These are phyloP conservation scores for Arthroderma sp. DNA, from an alignment of 2,329 filamentous ascomycete species.

Conservation along the genomic window DNA sequence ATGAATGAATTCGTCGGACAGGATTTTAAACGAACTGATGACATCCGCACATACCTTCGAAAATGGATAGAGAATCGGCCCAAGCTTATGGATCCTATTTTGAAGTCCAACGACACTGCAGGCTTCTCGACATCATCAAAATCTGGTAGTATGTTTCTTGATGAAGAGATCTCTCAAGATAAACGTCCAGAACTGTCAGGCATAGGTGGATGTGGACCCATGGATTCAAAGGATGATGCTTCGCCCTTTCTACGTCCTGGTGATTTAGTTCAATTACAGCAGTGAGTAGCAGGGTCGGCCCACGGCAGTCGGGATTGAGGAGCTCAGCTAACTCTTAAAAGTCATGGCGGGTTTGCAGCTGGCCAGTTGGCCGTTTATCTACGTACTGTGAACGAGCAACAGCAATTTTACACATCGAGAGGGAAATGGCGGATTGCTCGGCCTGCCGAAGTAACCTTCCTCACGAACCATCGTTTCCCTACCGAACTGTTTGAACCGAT, in stretches of 20 bases:
- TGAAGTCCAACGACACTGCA: background rate
- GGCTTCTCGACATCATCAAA: background rate
- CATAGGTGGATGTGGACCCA: background rate
- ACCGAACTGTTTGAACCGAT: conserved; percentile 36
- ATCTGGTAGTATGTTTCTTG: conserved; percentile 12
- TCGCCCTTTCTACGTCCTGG: conserved; percentile 29
- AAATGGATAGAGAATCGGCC: conserved; percentile 26
- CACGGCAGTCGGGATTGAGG: conserved; percentile 13
- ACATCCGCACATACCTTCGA: conserved; percentile 32
- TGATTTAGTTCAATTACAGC: conserved; percentile 29
- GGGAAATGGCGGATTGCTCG: conserved; percentile 34
- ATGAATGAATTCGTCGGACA: conserved; percentile 12
- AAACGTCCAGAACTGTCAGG: conserved; percentile 8
- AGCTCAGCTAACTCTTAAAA: conserved; percentile 8
- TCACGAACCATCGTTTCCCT: conserved; percentile 39
- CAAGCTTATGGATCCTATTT: background rate
- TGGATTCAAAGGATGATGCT: conserved; percentile 20
- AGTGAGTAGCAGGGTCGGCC: conserved; percentile 17
- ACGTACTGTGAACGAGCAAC: conserved; percentile 29
- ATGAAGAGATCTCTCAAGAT: conserved; percentile 8
- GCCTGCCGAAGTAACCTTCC: conserved; percentile 35
- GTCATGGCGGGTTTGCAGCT: conserved; percentile 14
- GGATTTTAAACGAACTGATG: conserved; percentile 27
- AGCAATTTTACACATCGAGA: conserved; percentile 33
- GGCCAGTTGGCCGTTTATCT: conserved; percentile 31